These are phyloP conservation scores for Ceratocystis cubensis DNA, from an alignment of 2,329 filamentous ascomycete genomes.

Conservation along the genomic window DNA sequence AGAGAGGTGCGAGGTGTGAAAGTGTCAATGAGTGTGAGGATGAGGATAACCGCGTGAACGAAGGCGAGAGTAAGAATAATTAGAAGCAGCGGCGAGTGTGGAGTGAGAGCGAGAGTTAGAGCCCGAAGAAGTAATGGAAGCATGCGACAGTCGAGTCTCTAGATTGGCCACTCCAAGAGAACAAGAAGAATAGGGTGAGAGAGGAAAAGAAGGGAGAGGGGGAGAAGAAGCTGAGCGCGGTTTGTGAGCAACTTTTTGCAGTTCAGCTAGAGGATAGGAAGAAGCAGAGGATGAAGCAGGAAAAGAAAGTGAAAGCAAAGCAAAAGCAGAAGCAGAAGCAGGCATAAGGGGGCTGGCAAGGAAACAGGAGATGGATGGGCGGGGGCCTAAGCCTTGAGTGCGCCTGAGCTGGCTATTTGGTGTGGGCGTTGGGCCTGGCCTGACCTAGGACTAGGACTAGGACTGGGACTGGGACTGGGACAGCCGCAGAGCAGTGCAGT, in stretches of 20 bases:
- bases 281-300: background rate
- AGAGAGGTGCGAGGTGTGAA: conserved; percentile 10
- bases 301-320: conserved; percentile 14
- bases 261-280: background rate
- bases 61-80: background rate
- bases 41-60: conserved; percentile 5
- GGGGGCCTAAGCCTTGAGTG: background rate
- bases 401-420: background rate
- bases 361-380: conserved; percentile 9
- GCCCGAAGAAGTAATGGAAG: background rate
- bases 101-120: background rate
- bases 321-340: conserved; percentile 11
- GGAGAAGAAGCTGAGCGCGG: conserved; percentile 6
- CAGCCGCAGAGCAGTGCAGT: background rate
- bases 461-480: background rate
- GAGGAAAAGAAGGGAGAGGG: background rate
- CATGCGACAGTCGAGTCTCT: background rate
- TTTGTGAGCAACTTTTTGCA: conserved; percentile 6
- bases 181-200: background rate
- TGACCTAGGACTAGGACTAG: background rate
- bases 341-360: conserved; percentile 20
- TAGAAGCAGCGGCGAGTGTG: background rate
- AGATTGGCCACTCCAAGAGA: background rate
- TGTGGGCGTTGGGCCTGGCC: conserved; percentile 10
- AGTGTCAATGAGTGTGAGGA: conserved; percentile 1